Evolutionary conservation across 2,329 filamentous ascomycete species (phyloP).

Genomic region (Nemania bipapillata): DNA sequence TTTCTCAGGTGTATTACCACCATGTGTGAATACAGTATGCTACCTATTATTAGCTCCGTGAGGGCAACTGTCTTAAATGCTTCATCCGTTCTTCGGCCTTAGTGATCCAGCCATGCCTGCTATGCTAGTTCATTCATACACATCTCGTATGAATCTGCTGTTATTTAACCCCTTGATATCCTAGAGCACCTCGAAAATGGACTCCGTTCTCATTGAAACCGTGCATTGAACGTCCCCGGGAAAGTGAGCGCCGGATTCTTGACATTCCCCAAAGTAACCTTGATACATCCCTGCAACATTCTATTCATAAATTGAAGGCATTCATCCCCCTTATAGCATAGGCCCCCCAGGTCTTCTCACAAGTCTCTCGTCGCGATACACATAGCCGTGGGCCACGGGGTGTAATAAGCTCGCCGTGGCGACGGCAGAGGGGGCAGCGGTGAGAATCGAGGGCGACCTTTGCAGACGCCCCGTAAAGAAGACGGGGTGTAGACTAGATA

Average conservation of each 20-base stretch:
- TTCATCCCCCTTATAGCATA: conserved; percentile 53
- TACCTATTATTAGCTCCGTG: conserved; percentile 8
- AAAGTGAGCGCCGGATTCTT: too few species aligned
- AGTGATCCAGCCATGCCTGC: neutral
- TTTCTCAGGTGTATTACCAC: conserved; percentile 37
- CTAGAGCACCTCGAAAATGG: too few species aligned
- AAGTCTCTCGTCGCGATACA: conserved; percentile 62
- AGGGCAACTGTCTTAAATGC: neutral
- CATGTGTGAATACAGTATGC: conserved; percentile 40
- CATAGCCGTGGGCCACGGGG: conserved; percentile 70
- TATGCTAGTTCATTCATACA: neutral
- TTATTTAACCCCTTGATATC: too few species aligned
- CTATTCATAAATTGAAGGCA: too few species aligned
- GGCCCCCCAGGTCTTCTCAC: conserved; percentile 46
- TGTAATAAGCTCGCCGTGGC: conserved; percentile 46
- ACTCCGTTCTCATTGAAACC: too few species aligned
- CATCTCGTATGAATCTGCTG: neutral
- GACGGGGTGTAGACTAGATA: conserved; percentile 74
- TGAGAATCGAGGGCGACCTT: conserved; percentile 60
- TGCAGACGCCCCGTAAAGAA: conserved; percentile 76
- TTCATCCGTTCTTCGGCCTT: neutral
- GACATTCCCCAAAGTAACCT: neutral
- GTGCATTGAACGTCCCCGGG: neutral
- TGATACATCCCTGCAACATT: neutral
- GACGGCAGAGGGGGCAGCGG: conserved; percentile 38